A percentile compares a stretch with the other conserved stretches of the same genome.
Conservation (phyloP, 2,329 filamentous ascomycete species). For the Spiromastix sp. region DNA sequence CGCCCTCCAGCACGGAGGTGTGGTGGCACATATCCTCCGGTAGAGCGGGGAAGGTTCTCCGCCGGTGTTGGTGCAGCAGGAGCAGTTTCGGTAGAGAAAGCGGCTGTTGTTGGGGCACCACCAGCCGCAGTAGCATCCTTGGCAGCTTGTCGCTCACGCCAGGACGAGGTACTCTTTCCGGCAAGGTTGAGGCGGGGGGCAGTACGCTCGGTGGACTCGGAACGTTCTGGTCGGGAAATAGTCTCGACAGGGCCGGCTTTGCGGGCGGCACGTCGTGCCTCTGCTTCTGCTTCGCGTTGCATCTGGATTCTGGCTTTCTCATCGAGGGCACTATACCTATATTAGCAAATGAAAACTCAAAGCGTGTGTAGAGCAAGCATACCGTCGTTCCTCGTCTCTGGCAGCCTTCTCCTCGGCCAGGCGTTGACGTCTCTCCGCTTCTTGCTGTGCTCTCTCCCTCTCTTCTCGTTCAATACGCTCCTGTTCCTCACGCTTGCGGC, state of each 20-base stretch:
- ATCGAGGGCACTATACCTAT: conserved; percentile 45
- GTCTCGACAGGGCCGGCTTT: conserved; percentile 42
- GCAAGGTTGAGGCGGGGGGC: conserved; percentile 48
- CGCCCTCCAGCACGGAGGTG: conserved; percentile 8
- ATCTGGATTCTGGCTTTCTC: conserved; percentile 57
- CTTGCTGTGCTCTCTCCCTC: conserved; percentile 68
- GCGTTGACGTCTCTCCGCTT: conserved; percentile 68
- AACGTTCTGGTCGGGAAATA: conserved; percentile 34
- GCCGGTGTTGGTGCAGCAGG: conserved; percentile 15
- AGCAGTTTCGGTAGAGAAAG: conserved; percentile 14
- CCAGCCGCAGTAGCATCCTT: conserved; percentile 28
- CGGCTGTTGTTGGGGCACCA: conserved; percentile 17
- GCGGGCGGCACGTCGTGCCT: conserved; percentile 60
- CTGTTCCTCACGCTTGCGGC: conserved; percentile 68
- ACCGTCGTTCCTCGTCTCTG: conserved; percentile 50
- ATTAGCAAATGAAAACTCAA: conserved; percentile 25
- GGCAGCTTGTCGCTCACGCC: conserved; percentile 51
- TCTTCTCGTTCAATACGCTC: conserved; percentile 72
- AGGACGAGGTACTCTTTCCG: conserved; percentile 38
- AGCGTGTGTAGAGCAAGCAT: conserved; percentile 21
- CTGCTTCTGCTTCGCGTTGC: conserved; percentile 78
- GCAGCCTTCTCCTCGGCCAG: conserved; percentile 59
- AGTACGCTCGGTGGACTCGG: conserved; percentile 40
- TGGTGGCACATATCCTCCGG: conserved; percentile 11
- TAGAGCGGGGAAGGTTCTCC: background rate